Evolutionary conservation across 352 stramenopile genomes (phyloP).

Genomic region (Phytopythium aichiense): DNA sequence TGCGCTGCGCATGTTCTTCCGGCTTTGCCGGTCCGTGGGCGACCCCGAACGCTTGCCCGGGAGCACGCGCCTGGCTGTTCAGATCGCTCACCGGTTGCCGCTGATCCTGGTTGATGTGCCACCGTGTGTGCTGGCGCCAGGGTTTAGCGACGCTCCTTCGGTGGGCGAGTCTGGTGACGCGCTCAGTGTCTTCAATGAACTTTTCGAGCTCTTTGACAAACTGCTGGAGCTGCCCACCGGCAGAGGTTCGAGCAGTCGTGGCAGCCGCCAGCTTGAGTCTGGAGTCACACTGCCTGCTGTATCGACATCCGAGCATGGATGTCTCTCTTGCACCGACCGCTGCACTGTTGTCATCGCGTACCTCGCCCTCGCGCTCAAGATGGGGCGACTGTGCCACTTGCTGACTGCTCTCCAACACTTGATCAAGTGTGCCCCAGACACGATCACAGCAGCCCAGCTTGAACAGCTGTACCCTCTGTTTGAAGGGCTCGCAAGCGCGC

Average conservation of each 20-base stretch:
- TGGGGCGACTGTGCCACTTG: constrained; percentile 48
- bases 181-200: constrained; percentile 50
- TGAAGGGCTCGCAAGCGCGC: constrained; percentile 29
- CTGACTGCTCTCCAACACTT: constrained; percentile 37
- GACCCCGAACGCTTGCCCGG: constrained; percentile 16
- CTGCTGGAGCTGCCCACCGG: constrained; percentile 20
- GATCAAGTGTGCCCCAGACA: constrained; percentile 16
- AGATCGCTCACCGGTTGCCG: constrained; percentile 52
- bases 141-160: constrained; percentile 17
- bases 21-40: constrained; percentile 46
- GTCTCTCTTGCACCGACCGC: constrained; percentile 21
- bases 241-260: neutral
- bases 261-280: neutral
- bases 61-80: constrained; percentile 34
- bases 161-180: constrained; percentile 7
- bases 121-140: constrained; percentile 47
- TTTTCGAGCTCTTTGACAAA: constrained; percentile 41
- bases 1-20: constrained; percentile 68
- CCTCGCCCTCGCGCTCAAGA: constrained; percentile 67
- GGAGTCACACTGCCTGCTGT: neutral
- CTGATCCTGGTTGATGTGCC: constrained; percentile 50
- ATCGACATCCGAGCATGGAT: neutral
- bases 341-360: constrained; percentile 41
- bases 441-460: constrained; percentile 16
- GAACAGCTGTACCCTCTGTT: constrained; percentile 30